These are phyloP conservation scores for Flaveria robusta DNA, from an alignment of 129 eudicot genomes.

Conservation along the genomic window DNA sequence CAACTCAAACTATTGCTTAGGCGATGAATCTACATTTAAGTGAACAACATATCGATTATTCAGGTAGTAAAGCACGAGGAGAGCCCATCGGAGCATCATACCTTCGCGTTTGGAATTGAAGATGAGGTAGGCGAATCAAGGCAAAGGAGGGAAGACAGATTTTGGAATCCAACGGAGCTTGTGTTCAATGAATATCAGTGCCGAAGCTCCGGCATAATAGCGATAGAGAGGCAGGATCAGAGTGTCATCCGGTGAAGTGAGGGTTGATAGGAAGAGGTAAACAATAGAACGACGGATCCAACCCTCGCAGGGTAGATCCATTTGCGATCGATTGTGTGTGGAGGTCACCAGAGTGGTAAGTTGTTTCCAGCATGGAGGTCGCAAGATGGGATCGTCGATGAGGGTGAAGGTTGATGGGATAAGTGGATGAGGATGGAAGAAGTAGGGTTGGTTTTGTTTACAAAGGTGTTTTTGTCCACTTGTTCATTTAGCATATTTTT, in stretches of 20 bases:
- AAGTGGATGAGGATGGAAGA: no score
- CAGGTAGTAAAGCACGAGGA: slow-evolving; percentile 77
- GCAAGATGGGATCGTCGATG: no score
- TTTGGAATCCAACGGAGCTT: slow-evolving; percentile 54
- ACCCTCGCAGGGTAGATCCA: slow-evolving; percentile 51
- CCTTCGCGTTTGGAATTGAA: slow-evolving; percentile 79
- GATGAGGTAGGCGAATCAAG: slow-evolving; percentile 74
- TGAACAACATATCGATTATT: slow-evolving; percentile 69
- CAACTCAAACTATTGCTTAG: slow-evolving; percentile 58
- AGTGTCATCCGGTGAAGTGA: slow-evolving; percentile 36
- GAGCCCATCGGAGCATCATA: slow-evolving; percentile 53
- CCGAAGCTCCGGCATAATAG: slow-evolving; percentile 30
- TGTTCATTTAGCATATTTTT: no score
- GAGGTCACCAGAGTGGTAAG: neutral
- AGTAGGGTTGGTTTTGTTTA: no score
- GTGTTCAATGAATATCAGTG: slow-evolving; percentile 66
- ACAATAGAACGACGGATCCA: slow-evolving; percentile 41
- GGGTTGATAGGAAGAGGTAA: slow-evolving; percentile 45
- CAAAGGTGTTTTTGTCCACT: no score
- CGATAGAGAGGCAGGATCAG: slow-evolving; percentile 38
- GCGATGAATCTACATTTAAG: slow-evolving; percentile 66
- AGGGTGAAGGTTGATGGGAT: no score
- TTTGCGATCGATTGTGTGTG: slow-evolving; percentile 37
- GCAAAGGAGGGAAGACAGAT: slow-evolving; percentile 57
- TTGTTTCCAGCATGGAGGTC: no score